Conservation (phyloP, 2,329 filamentous ascomycete genomes). For the Aspergillus sp. region DNA sequence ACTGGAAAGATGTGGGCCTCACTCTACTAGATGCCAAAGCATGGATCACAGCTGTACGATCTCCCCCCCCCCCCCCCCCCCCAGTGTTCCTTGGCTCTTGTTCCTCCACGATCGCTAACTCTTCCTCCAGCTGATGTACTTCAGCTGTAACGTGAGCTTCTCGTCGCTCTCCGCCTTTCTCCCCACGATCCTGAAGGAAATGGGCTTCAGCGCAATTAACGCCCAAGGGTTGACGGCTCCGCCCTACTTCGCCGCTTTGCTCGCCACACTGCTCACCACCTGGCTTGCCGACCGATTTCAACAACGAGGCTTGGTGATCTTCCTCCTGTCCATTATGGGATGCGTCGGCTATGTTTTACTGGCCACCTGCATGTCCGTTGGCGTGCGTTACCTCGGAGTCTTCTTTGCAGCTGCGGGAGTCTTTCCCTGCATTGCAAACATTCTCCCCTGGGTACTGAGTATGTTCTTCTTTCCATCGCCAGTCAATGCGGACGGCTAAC, state of each 20-base stretch:
- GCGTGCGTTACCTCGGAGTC: conserved; percentile 52
- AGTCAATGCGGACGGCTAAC: background rate
- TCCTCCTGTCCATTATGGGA: conserved; percentile 56
- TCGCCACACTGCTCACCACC: conserved; percentile 60
- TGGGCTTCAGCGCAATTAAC: conserved; percentile 66
- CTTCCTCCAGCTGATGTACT: conserved; percentile 51
- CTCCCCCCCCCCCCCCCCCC: background rate
- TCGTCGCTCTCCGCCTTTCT: conserved; percentile 65
- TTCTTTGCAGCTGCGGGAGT: conserved; percentile 61
- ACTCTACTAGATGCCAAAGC: conserved; percentile 47
- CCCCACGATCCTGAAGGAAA: conserved; percentile 61
- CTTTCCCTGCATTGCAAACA: conserved; percentile 67
- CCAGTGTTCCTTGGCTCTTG: background rate
- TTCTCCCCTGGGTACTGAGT: conserved; percentile 66
- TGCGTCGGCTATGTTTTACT: conserved; percentile 65
- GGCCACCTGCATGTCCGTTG: conserved; percentile 53
- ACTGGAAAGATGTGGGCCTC: conserved; percentile 48
- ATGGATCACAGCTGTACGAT: conserved; percentile 47
- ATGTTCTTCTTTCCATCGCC: conserved; percentile 14
- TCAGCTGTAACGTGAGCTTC: conserved; percentile 64
- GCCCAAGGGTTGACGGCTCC: conserved; percentile 72
- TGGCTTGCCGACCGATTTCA: conserved; percentile 65
- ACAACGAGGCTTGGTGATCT: conserved; percentile 63
- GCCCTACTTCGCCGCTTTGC: conserved; percentile 66
- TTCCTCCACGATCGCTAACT: conserved; percentile 1